Base-by-base conservation (phyloP, 495 filamentous ascomycete species). In the Lophiotrema nucula region DNA sequence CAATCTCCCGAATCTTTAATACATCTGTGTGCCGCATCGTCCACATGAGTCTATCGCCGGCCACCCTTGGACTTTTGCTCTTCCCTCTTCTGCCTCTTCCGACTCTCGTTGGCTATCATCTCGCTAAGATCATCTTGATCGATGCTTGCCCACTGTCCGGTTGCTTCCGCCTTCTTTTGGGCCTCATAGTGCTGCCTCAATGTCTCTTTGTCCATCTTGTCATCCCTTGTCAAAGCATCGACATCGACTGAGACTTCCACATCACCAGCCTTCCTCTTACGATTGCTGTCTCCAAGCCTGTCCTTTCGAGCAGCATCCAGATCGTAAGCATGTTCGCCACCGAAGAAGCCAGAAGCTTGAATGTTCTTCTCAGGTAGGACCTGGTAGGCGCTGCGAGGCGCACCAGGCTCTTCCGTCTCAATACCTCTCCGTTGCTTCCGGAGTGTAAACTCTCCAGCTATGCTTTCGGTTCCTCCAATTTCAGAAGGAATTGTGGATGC, bases 71-170 rank as follows among this genome's bases (percentile, higher is more conserved):
- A 76, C 70, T 79, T 82, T 71, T 95, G 88, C 70, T 92, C 88
- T 59, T 97, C 91, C 60, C 85, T 79, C 77, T 89, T 91, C 69
- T 88, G 77, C 71, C 90, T 78, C 76, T 97, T 97, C 53, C 89
- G 81, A 69, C 85, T 91, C 73, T 97, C 93, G 60, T 87, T 85
- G 27, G 90, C 91, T 77, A 97, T 96, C 92, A 98, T 96, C 67
- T 95, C 88, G 69, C 86, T 95, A 45, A 98, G 73, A 70, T 96
- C 93, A 66, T 97, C 93, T 70, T 96, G 88, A 72, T 92, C 69
- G 41, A 73, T 63, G 44, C 44, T 53, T 11, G 81, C 83, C 84
- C 90, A 93, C 58, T 85, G 79, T 15, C 86, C 81, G 25, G 83
- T 81, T 28, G 19, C 37, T 57, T 92, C 83, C 68, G 88, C 84